Base-by-base conservation (phyloP, 306 rosid species). In the Betula pendula region DNA sequence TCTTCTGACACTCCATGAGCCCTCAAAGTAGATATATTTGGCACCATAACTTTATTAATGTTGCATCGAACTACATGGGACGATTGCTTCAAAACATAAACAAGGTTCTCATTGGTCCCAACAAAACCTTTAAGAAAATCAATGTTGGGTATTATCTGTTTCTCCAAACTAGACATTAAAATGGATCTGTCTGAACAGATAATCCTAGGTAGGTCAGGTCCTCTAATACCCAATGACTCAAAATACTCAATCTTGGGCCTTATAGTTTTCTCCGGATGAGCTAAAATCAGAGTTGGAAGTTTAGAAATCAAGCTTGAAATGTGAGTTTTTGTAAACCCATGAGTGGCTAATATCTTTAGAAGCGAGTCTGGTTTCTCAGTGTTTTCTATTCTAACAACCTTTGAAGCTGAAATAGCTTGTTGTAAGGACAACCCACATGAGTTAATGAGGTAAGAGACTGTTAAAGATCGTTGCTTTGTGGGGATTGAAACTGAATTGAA, bases 221-320 rank as follows among this genome's bases (percentile, higher is more conserved):
- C 24, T 31, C 44, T 62, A 33, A 62, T 33, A 31, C 68, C 68
- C 68, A 62, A 62, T 17, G 68, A 62, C 68, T 1, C 1, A 31
- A 62, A 62, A 62, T 62, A 31, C 20, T 62, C 68, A 2, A 62
- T 16, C 68, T 31, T 62, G 68, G 68, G 68, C 17, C 43, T 62
- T 16, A 62, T 33, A 62, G 42, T 31, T 62, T 31, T 31, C 43
- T 62, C 68, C 7, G 68, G 43, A 16, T 33, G 44, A 62, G 43
- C 68, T 62, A 62, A 62, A 62, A 62, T 31, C 42, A 62, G 44
- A 31, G 43, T 22, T 62, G 68, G 68, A 12, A 6, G 68, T 17
- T 33, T 62, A 62, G 44, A 62, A 16, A 62, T 17, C 68, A 62
- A 31, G 44, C 44, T 62, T 16, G 68, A 35, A 8, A 62, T 62